Evolutionary conservation across 805 yeast genomes (phyloP).

Genomic region (Candida caryicola): DNA sequence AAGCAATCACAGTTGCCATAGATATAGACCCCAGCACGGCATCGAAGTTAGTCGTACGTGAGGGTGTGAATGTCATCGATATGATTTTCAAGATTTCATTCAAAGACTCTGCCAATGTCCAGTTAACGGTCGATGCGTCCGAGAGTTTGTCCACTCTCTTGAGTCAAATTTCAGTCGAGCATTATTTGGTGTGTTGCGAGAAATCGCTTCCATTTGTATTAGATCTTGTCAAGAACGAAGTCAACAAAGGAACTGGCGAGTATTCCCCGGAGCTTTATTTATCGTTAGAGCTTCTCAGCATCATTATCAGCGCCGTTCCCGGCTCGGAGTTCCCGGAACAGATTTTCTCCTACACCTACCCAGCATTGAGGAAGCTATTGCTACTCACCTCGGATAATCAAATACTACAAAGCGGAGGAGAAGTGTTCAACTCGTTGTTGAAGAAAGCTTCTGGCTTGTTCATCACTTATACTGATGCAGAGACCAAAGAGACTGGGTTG

Average conservation of each 20-base stretch:
- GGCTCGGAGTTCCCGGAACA: conserved; percentile 30
- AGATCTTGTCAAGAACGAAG: conserved; percentile 31
- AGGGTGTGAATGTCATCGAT: conserved; percentile 40
- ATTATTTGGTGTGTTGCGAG: conserved; percentile 48
- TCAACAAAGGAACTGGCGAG: conserved; percentile 29
- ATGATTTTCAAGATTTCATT: conserved; percentile 63
- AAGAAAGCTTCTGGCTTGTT: conserved; percentile 36
- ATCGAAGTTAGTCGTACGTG: conserved; percentile 12
- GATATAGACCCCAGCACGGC: conserved; percentile 31
- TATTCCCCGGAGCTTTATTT: conserved; percentile 62
- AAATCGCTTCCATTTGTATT: conserved; percentile 51
- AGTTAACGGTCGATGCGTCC: conserved; percentile 60
- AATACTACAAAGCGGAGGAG: conserved; percentile 73
- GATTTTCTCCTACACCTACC: conserved; percentile 44
- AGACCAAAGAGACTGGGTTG: conserved; percentile 44
- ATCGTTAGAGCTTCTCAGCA: conserved; percentile 54
- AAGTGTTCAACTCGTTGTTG: conserved; percentile 63
- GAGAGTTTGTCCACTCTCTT: conserved; percentile 67
- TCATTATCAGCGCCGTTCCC: conserved; percentile 48
- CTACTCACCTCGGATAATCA: conserved; percentile 65
- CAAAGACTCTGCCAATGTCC: conserved; percentile 73
- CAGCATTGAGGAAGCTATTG: conserved; percentile 40
- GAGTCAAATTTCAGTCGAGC: conserved; percentile 40
- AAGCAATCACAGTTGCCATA: conserved; percentile 60
- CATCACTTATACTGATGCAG: conserved; percentile 27